Percentiles rank a stretch among this genome's conserved stretches.
Conservation (phyloP, 495 filamentous ascomycete genomes). For the Diplogelasinospora grovesii region DNA sequence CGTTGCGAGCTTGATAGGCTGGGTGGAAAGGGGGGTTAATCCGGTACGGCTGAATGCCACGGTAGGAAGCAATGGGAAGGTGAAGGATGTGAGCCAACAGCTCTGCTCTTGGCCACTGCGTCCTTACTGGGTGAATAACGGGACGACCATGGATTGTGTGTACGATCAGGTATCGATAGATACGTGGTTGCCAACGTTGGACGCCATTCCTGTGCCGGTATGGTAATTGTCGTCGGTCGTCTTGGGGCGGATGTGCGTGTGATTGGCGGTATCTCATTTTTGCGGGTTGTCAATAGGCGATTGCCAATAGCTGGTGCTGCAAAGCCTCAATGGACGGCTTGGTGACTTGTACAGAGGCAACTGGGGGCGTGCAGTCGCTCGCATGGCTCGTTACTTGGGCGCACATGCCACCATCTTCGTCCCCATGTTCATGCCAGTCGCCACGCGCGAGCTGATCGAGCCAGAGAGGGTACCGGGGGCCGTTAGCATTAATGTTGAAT, state of each 20-base stretch:
- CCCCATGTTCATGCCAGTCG: constrained; percentile 43
- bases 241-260: too few species aligned
- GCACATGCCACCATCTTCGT: constrained; percentile 51
- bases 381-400: constrained; percentile 52
- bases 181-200: constrained; percentile 22
- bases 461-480: too few species aligned
- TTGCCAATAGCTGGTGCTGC: too few species aligned
- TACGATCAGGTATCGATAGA: constrained; percentile 37
- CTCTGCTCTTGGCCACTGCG: constrained; percentile 44
- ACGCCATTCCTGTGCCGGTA: constrained; percentile 7
- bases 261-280: too few species aligned
- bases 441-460: constrained; percentile 46
- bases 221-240: too few species aligned
- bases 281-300: too few species aligned
- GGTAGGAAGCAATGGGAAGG: constrained; percentile 24
- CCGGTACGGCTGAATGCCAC: constrained; percentile 37
- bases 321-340: too few species aligned
- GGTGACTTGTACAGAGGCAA: too few species aligned
- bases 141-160: constrained; percentile 35
- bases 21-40: constrained; percentile 43
- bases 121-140: constrained; percentile 37
- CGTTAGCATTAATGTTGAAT: too few species aligned
- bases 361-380: constrained; percentile 62
- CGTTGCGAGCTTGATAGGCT: constrained; percentile 40
- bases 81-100: constrained; percentile 32